Evolutionary conservation across 306 rosid species (phyloP), one percentile per base, ranked within the genome.

Genomic region (Vigna nakashimae): DNA sequence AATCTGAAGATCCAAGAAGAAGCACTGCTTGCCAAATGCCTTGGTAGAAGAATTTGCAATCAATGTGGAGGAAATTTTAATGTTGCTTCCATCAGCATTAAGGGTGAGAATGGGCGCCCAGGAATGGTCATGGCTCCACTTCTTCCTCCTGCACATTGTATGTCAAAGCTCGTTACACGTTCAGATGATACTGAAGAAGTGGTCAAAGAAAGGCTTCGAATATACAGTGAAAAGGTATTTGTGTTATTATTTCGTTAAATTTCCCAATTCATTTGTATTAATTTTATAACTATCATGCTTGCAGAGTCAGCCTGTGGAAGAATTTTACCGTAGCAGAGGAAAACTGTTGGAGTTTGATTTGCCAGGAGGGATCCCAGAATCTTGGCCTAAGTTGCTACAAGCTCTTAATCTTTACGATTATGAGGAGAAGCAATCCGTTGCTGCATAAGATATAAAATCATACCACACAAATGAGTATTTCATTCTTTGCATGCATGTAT

Each of bases 351-450:
- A 92, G 82, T 95, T 95, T 86, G 85, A 88, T 45, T 84, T 95
- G 18, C 99, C 98, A 6, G 99, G 99, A 71, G 99, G 99, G n/a
- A 95, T 95, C 79, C 96, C 96, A 1, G 98, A 90, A 79, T 92
- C 99, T 72, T 95, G 99, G 99, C 98, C 98, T 16, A 95, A 91
- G 87, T 84, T 95, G 84, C 88, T 95, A 57, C 91, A 88, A 43
- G 97, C 88, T 45, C 99, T 92, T 74, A 89, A 88, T 87, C 97
- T 92, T 30, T 92, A 92, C 83, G 97, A 95, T 75, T 85, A 80
- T 53, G 96, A 91, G 79, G 96, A 91, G 79, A 90, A 91, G 84
- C 92, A 60, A 71, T 89, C 92, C 52, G 89, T 85, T 38, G 92
- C 96, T 17, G 98, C 99, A 64, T 95, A 85, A 82, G 36, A 71